Evolutionary conservation across 2,329 filamentous ascomycete species (phyloP).

Genomic region (Trichoderma semiorbis): DNA sequence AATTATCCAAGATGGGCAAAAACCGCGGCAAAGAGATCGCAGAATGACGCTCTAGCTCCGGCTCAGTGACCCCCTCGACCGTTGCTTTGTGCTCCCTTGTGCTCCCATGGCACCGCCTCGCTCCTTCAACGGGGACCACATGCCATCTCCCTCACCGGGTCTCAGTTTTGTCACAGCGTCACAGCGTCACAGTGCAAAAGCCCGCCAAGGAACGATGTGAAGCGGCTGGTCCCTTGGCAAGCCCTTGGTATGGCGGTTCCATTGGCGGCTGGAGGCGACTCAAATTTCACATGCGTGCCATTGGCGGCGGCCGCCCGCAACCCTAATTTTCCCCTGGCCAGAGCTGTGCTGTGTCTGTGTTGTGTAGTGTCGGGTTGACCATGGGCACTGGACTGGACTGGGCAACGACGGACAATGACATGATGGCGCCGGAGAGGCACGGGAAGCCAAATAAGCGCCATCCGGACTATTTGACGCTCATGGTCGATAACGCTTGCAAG

Average conservation of each 20-base stretch:
- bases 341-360: neutral
- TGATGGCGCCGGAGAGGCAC: neutral
- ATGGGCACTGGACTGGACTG: neutral
- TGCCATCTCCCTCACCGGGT: neutral
- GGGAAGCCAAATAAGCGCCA: neutral
- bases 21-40: neutral
- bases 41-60: neutral
- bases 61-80: neutral
- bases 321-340: neutral
- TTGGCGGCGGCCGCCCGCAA: conserved; percentile 3
- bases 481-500: neutral
- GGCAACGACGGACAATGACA: neutral
- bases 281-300: conserved; percentile 11
- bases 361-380: neutral
- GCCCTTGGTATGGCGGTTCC: conserved; percentile 9
- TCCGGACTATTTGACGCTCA: neutral
- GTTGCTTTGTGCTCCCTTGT: neutral
- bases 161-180: conserved; percentile 9
- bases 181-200: neutral
- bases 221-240: conserved; percentile 1
- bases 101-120: conserved; percentile 5
- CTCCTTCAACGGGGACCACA: neutral
- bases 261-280: conserved; percentile 4
- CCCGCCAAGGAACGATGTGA: neutral
- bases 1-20: neutral